Percentiles rank a stretch among this genome's conserved stretches.
Conservation (phyloP, 83 land plant species). For the Picea abies region DNA sequence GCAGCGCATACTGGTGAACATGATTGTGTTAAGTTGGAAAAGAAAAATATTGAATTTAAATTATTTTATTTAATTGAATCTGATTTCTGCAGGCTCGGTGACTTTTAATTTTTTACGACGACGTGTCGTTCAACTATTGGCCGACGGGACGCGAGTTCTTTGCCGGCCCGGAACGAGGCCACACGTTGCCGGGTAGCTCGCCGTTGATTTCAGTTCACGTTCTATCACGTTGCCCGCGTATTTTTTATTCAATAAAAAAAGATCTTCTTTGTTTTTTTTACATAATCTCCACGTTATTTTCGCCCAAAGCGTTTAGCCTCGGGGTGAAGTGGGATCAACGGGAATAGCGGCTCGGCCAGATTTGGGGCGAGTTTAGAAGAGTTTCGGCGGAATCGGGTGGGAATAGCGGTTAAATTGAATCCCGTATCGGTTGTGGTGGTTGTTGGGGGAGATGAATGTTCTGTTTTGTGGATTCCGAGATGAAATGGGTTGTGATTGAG, state of each 20-base stretch:
- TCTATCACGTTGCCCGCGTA: not conserved
- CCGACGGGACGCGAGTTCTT: not conserved
- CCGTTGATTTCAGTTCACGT: slow-evolving; percentile 1
- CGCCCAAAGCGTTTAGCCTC: too few species aligned
- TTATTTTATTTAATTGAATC: not conserved
- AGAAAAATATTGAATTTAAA: not conserved
- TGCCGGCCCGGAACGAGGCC: not conserved
- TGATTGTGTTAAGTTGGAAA: not conserved
- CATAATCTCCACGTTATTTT: not conserved
- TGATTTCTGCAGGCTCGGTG: too few species aligned
- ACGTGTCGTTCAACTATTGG: not conserved
- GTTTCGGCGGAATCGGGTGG: not conserved
- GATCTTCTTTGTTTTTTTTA: not conserved
- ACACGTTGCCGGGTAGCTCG: not conserved
- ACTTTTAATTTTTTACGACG: too few species aligned
- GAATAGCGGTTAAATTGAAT: too few species aligned
- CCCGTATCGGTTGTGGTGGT: not conserved
- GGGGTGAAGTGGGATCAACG: not conserved
- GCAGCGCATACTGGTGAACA: not conserved
- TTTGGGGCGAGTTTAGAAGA: not conserved
- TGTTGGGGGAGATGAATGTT: not conserved
- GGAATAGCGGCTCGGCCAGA: not conserved
- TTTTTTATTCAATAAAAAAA: not conserved
- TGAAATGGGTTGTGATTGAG: not conserved
- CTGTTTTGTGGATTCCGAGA: not conserved